Evolutionary conservation across 2,329 filamentous ascomycete species (phyloP), one percentile per base, ranked within the genome.

Genomic region (Diaporthe capsici): DNA sequence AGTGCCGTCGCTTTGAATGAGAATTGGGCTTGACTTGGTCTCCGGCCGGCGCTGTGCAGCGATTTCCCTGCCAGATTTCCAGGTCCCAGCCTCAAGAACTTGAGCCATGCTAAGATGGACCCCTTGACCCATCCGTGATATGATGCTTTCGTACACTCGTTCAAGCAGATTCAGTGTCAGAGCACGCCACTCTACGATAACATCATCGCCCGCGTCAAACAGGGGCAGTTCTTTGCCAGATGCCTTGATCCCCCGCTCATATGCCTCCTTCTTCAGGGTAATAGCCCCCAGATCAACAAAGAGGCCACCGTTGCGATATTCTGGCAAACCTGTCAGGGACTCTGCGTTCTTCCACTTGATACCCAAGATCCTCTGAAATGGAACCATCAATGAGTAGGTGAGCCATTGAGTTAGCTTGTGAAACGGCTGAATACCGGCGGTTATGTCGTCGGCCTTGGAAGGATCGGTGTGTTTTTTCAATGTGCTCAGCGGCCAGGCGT

Each of bases 391-490:
- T 3, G 95, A 98, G 85, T 98, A 98, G 68, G 94, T 95, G 74
- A 98, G 92, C 96, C 96, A 98, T 84, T 98, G 95, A 0, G 95
- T 97, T 49, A 98, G 90, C 85, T 98, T 98, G 87, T 98, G 96
- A 86, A 98, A 98, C 0, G 95, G 95, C 15, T 96, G 91, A 77
- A 97, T 96, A 0, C 67, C 55, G 0, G 75, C 73, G 78, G 88
- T 63, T 1, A 67, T 9, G 15, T 63, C 28, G 39, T 74, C 63
- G 25, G 72, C 25, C 31, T 65, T 60, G 39, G 47, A 67, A 37
- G 47, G 22, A 37, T 53, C 31, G 22, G 63, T 37, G 44, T 17
- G 77, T 25, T 5, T 47, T 95, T 93, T 93, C 94, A 95, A 5
- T 88, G 81, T 76, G 5, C 78, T 76, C 0, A 89, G 80, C 6